These are phyloP conservation scores for Mitragyna speciosa DNA, from an alignment of 257 asterid species.

Conservation along the genomic window DNA sequence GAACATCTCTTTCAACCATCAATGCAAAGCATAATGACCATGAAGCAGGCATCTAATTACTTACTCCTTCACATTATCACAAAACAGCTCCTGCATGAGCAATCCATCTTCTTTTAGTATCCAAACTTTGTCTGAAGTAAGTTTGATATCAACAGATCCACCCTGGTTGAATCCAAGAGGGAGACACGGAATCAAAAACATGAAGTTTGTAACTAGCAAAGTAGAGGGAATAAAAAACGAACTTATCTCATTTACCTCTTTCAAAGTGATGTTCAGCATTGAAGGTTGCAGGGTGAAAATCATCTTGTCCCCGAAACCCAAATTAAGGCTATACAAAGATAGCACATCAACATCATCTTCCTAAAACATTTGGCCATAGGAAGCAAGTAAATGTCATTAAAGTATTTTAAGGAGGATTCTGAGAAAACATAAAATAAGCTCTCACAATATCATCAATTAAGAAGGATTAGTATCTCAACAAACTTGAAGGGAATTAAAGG, in stretches of 20 bases:
- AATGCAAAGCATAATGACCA: background rate
- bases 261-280: slow-evolving; percentile 44
- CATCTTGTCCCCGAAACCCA: slow-evolving; percentile 56
- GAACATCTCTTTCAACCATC: background rate
- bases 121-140: slow-evolving; percentile 66
- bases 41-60: slow-evolving; percentile 19
- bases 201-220: background rate
- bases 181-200: slow-evolving; percentile 6
- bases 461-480: background rate
- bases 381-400: slow-evolving; percentile 26
- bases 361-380: slow-evolving; percentile 37
- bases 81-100: slow-evolving; percentile 54
- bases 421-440: background rate
- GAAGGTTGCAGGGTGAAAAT: slow-evolving; percentile 55
- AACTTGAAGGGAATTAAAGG: background rate
- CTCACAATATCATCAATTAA: background rate
- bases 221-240: background rate
- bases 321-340: slow-evolving; percentile 49
- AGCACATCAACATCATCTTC: slow-evolving; percentile 50
- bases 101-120: slow-evolving; percentile 76
- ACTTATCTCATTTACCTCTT: slow-evolving; percentile 49
- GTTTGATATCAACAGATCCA: slow-evolving; percentile 68
- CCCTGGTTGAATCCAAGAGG: slow-evolving; percentile 47
- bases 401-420: background rate
- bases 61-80: slow-evolving; percentile 50